These are phyloP conservation scores for Aspergillus funiculosus DNA, from an alignment of 495 filamentous ascomycete species.

Conservation along the genomic window DNA sequence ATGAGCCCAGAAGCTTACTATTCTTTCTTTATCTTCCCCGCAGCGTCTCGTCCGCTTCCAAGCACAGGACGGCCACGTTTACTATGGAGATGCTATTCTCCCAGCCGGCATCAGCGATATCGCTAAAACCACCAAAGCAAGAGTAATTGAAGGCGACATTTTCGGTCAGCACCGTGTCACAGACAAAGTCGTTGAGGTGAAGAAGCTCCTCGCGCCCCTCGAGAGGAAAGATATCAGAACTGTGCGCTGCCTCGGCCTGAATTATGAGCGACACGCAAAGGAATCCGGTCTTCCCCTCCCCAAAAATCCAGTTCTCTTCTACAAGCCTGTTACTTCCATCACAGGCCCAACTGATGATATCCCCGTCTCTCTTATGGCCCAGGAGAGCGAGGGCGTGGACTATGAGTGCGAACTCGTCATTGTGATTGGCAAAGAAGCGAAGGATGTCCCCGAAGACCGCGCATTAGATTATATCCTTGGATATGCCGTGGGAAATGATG, in stretches of 20 bases:
- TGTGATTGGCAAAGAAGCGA: conserved; percentile 67
- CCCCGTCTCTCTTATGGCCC: conserved; percentile 55
- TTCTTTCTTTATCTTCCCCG: not conserved
- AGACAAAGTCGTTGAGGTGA: conserved; percentile 60
- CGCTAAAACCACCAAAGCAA: conserved; percentile 58
- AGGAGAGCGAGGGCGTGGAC: conserved; percentile 59
- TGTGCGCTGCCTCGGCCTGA: conserved; percentile 74
- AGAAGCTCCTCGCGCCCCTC: conserved; percentile 62
- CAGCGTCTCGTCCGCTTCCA: conserved; percentile 77
- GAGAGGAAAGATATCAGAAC: conserved; percentile 62
- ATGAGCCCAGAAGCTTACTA: not conserved
- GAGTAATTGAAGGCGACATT: conserved; percentile 65
- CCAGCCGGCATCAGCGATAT: conserved; percentile 62
- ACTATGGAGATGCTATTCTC: conserved; percentile 81
- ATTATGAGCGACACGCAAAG: conserved; percentile 75
- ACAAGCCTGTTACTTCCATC: conserved; percentile 72
- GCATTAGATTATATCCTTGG: conserved; percentile 74
- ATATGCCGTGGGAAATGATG: conserved; percentile 76
- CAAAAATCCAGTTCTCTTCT: conserved; percentile 73
- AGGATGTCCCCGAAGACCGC: conserved; percentile 57
- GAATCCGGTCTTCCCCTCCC: conserved; percentile 73
- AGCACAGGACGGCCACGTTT: conserved; percentile 64
- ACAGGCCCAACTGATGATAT: conserved; percentile 65
- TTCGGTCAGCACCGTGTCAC: conserved; percentile 68
- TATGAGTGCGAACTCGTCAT: conserved; percentile 82